Evolutionary conservation across 805 yeast species (phyloP).

Genomic region (Schwanniomyces sp.): DNA sequence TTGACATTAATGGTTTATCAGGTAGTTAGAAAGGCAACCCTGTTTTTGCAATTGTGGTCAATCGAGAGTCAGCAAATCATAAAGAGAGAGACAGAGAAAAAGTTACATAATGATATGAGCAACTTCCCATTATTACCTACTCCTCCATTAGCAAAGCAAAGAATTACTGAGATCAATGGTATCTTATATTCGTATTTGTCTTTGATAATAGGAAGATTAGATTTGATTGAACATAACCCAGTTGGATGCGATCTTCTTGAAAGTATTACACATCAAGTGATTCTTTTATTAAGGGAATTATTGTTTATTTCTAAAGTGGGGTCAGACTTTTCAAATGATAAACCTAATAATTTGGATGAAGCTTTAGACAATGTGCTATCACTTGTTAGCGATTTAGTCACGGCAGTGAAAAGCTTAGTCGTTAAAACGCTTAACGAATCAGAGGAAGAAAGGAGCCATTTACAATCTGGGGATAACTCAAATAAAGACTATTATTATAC

Average conservation of each 20-base stretch:
- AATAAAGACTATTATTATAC: constrained; percentile 51
- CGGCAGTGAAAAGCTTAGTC: constrained; percentile 63
- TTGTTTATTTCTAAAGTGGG: constrained; percentile 57
- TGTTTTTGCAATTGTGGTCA: constrained; percentile 72
- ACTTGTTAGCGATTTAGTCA: constrained; percentile 62
- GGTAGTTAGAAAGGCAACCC: constrained; percentile 62
- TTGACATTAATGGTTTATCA: constrained; percentile 65
- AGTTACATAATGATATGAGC: constrained; percentile 35
- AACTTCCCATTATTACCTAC: constrained; percentile 45
- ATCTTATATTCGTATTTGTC: constrained; percentile 62
- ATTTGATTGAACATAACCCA: constrained; percentile 71
- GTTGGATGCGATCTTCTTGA: constrained; percentile 70
- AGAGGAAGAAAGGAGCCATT: constrained; percentile 28
- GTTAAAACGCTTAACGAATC: constrained; percentile 49
- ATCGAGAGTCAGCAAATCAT: constrained; percentile 53
- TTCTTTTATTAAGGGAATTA: constrained; percentile 61
- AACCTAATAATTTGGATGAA: constrained; percentile 43
- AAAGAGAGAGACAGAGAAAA: constrained; percentile 32
- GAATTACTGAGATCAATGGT: constrained; percentile 65
- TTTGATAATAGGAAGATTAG: constrained; percentile 71
- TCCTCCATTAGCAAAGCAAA: constrained; percentile 62
- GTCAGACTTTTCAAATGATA: constrained; percentile 36
- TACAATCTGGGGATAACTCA: neutral
- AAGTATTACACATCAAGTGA: constrained; percentile 65
- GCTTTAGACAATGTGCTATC: constrained; percentile 59